Conservation (phyloP, 257 asterid genomes). For the Jacaranda mimosifolia region DNA sequence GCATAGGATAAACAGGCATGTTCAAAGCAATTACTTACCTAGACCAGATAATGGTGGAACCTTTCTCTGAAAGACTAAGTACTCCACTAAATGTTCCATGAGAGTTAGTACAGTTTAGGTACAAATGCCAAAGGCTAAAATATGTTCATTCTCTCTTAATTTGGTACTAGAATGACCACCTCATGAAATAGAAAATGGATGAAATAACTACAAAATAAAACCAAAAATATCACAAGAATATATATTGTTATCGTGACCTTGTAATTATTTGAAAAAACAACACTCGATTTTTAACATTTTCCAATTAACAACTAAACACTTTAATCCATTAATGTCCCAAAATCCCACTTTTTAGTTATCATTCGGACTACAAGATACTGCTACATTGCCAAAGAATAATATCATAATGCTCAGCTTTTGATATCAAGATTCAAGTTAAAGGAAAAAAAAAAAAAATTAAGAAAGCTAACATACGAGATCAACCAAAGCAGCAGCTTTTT, state of each 20-base stretch:
- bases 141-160: too few relatives aligned
- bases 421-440: background rate
- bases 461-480: constrained; percentile 72
- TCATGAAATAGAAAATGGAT: too few relatives aligned
- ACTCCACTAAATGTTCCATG: background rate
- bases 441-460: background rate
- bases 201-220: too few relatives aligned
- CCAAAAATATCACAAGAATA: too few relatives aligned
- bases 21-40: background rate
- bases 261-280: too few relatives aligned
- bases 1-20: background rate
- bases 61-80: background rate
- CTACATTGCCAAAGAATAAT: constrained; percentile 10
- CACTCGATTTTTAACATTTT: background rate
- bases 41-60: background rate
- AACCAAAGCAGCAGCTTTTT: constrained; percentile 95
- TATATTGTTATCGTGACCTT: too few relatives aligned
- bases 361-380: background rate
- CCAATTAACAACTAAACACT: background rate
- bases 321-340: constrained; percentile 24
- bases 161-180: too few relatives aligned
- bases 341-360: background rate
- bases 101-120: background rate
- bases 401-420: background rate
- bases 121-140: too few relatives aligned